These are phyloP conservation scores for Sapria himalayana DNA, from an alignment of 345 rosid species.

Conservation along the genomic window DNA sequence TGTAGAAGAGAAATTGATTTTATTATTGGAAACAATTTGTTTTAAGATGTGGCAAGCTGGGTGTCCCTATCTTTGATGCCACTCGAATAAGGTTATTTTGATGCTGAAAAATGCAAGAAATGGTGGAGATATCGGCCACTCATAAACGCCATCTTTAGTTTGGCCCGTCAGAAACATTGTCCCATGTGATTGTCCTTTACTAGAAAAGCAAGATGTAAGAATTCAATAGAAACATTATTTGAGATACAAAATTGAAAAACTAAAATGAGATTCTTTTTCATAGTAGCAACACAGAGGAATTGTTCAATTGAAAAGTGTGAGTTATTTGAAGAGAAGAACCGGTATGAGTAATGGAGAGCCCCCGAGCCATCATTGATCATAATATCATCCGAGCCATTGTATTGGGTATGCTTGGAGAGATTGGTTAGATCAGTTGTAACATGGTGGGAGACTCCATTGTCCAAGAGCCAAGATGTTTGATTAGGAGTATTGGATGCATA, in stretches of 20 bases:
- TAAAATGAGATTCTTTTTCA: constrained; percentile 3
- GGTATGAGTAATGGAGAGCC: neutral
- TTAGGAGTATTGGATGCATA: neutral
- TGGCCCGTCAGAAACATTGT: neutral
- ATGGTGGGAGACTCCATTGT: constrained; percentile 5
- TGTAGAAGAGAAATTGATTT: neutral
- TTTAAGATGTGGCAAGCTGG: neutral
- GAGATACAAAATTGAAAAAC: neutral
- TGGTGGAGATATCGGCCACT: neutral
- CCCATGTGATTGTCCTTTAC: neutral
- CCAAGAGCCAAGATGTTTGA: neutral
- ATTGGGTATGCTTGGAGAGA: neutral
- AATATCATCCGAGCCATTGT: neutral
- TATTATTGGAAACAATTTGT: neutral
- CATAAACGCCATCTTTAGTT: neutral
- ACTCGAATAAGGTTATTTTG: neutral
- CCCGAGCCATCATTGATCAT: neutral
- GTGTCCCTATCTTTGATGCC: neutral
- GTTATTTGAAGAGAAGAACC: neutral
- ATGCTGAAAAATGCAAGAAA: neutral
- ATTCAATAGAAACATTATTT: neutral
- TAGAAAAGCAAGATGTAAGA: neutral
- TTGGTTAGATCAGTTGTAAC: neutral
- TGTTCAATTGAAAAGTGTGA: neutral
- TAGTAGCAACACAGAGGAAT: neutral